Evolutionary conservation across 2,329 filamentous ascomycete species (phyloP), one percentile per base, ranked within the genome.

Genomic region (Cladophialophora exuberans): DNA sequence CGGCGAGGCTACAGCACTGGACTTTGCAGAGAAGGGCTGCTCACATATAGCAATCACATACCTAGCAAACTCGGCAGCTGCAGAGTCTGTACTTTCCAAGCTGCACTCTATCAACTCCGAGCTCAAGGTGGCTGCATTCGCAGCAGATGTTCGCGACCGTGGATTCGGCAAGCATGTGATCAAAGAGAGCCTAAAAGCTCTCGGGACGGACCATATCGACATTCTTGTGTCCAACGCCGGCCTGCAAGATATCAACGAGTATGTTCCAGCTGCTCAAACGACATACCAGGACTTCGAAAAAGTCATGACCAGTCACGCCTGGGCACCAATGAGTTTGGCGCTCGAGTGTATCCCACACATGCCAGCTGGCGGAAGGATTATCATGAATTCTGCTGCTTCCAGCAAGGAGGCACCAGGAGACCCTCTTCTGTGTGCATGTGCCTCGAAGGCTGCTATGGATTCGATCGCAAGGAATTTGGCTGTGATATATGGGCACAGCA

Each of bases 391-490:
- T 17, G 46, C 42, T 17, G 22, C 30, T 13, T 25, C 54, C 17
- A 48, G 41, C 9, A 49, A 30, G 30, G 10, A 6, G 7, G 13
- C 38, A 15, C 39, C 39, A 18, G 36, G 18, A 20, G 23, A 20
- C 23, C n/a, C 23, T 18, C 36, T 11, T 11, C 13, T 5, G 2
- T 36, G 13, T 2, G n/a, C 15, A 36, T 15, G 6, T 2, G n/a
- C 11, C 3, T 36, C 72, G 5, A 63, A 69, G 31, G 62, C 64
- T 5, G 71, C 70, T 44, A 23, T 67, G 64, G 69, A 69, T 18
- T 15, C 25, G n/a, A 25, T 54, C 36, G 47, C 51, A 1, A 22
- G 51, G 2, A 26, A 7, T 17, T 7, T 69, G 35, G 68, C 47
- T 5, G 25, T 15, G 9, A 15, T 10, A 3, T 35, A 23, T 22